Evolutionary conservation across 1,284 basidiomycete species (phyloP).

Genomic region (Takashimella koratensis): DNA sequence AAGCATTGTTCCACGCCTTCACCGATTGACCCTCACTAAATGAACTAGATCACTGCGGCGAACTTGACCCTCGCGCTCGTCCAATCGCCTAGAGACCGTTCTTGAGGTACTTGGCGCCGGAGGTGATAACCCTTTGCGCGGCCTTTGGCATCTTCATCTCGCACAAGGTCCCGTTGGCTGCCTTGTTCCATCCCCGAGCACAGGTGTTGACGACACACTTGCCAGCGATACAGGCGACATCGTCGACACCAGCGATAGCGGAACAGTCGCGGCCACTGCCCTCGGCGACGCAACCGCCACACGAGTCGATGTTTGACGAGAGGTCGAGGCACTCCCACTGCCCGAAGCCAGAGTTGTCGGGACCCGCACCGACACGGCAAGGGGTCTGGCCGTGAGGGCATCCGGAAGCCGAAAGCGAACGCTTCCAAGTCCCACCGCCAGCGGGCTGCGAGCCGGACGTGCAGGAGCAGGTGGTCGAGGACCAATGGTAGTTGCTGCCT

Average conservation of each 20-base stretch:
- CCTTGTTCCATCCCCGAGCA: background rate
- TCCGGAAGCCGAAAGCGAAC: background rate
- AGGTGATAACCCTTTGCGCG: background rate
- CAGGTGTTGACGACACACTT: conserved; percentile 2
- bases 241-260: conserved; percentile 4
- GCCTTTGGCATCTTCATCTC: background rate
- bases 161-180: background rate
- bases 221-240: conserved; percentile 2
- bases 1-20: too few species aligned
- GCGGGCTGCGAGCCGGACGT: background rate
- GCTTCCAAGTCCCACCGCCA: background rate
- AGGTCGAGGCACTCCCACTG: conserved; percentile 7
- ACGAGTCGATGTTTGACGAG: conserved; percentile 6
- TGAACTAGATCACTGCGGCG: too few species aligned
- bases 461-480: background rate
- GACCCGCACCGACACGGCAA: background rate
- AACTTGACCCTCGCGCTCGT: too few species aligned
- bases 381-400: background rate
- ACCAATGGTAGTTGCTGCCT: background rate
- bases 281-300: conserved; percentile 6
- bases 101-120: background rate
- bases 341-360: conserved; percentile 3
- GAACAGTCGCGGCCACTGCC: background rate
- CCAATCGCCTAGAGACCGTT: too few species aligned
- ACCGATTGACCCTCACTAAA: too few species aligned